Conservation (phyloP, 2,329 filamentous ascomycete species). For the Penicillium sp. region DNA sequence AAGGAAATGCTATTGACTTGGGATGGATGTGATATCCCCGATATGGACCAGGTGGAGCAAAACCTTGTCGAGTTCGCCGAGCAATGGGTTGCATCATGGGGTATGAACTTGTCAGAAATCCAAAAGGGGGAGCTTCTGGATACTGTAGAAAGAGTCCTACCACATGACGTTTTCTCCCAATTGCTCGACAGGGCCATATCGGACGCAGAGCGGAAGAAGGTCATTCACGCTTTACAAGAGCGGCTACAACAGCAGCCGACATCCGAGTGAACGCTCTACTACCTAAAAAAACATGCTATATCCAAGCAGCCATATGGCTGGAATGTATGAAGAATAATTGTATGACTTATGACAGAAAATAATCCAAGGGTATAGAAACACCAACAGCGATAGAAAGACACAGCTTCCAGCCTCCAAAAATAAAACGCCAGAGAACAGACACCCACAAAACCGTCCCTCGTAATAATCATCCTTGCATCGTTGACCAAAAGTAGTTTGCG, state of each 20-base stretch:
- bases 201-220: conserved; percentile 20
- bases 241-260: neutral
- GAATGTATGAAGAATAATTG: neutral
- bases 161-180: conserved; percentile 17
- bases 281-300: neutral
- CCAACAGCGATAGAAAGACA: conserved; percentile 9
- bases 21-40: conserved; percentile 35
- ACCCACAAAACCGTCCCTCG: neutral
- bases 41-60: conserved; percentile 34
- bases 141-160: conserved; percentile 27
- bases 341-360: conserved; percentile 13
- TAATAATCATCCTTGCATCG: conserved; percentile 55
- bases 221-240: conserved; percentile 19
- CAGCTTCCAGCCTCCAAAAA: conserved; percentile 5
- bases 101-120: conserved; percentile 9
- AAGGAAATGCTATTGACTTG: conserved; percentile 35
- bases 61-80: conserved; percentile 23
- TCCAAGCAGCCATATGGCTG: neutral
- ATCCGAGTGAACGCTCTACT: neutral
- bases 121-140: conserved; percentile 30
- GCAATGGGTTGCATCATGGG: conserved; percentile 33
- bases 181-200: conserved; percentile 16
- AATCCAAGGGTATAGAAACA: conserved; percentile 24
- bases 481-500: conserved; percentile 94
- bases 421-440: conserved; percentile 20